Evolutionary conservation across 2,329 filamentous ascomycete species (phyloP).

Genomic region (Stemphylium lycopersici): DNA sequence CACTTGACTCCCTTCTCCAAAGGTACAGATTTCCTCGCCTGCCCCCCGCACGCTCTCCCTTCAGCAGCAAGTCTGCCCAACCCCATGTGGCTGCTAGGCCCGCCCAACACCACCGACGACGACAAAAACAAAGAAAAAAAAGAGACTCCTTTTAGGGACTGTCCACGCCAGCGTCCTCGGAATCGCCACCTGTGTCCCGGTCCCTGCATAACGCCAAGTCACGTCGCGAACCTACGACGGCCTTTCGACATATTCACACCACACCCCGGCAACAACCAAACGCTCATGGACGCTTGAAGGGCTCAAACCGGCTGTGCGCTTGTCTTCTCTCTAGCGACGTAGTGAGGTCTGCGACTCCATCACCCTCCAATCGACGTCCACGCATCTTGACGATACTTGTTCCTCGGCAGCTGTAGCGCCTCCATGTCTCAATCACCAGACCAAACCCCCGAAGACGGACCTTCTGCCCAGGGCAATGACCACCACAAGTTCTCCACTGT

Average conservation of each 20-base stretch:
- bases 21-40: slow-evolving; percentile 9
- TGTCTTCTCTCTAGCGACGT: slow-evolving; percentile 7
- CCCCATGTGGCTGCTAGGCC: slow-evolving; percentile 13
- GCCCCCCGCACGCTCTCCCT: slow-evolving; percentile 6
- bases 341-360: neutral
- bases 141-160: slow-evolving; percentile 16
- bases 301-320: slow-evolving; percentile 13
- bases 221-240: slow-evolving; percentile 3
- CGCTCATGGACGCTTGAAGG: slow-evolving; percentile 32
- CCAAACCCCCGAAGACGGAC: slow-evolving; percentile 19
- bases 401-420: slow-evolving; percentile 7
- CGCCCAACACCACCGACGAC: slow-evolving; percentile 3
- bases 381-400: slow-evolving; percentile 2
- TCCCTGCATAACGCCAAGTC: slow-evolving; percentile 33
- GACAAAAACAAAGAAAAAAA: slow-evolving; percentile 6
- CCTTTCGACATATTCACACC: slow-evolving; percentile 2
- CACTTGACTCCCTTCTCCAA: slow-evolving; percentile 9
- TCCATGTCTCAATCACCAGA: slow-evolving; percentile 38
- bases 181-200: slow-evolving; percentile 20
- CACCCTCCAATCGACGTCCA: neutral
- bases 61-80: slow-evolving; percentile 12
- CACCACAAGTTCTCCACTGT: slow-evolving; percentile 15
- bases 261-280: slow-evolving; percentile 4
- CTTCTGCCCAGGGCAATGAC: slow-evolving; percentile 9
- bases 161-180: slow-evolving; percentile 14